Base-by-base conservation (phyloP, 2,329 filamentous ascomycete genomes). In the Cladophialophora yegresii region DNA sequence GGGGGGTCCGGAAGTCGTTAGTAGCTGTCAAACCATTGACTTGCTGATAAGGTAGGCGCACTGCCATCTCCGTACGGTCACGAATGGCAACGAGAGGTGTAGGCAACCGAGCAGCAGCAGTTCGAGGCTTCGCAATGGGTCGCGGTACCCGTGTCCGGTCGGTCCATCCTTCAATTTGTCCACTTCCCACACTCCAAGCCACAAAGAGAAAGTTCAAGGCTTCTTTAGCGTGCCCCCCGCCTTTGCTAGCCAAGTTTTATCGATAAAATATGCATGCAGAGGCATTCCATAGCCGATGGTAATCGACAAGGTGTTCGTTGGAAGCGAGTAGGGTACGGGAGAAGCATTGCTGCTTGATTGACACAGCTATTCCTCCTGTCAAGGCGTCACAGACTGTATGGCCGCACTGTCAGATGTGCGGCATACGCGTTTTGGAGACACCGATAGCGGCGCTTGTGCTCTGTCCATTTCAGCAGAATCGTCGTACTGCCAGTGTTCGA, bases 81-180 rank as follows among this genome's bases (percentile, higher is more conserved):
- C 55, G 50, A 59, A 61, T 56, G 57, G 47, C 28, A 50, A 32
- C 28, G 57, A 53, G 32, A 23, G 22, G n/a, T 36, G 63, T 33
- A 23, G 8, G 36, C 50, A 32, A 26, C 36, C 23, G 13, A 47
- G 53, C 30, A 53, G 40, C 36, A 47, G 47, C 54, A 55, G 51
- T 58, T 62, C 57, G 59, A 64, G 47, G 58, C 47, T 58, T 57
- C 64, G 58, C 57, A 45, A 56, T 61, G 57, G 57, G 32, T 40
- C 13, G n/a, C 40, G 43, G 43, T 36, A 36, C 40, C 36, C 49
- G 8, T 23, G 12, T 50, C 32, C 12, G 49, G 40, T 40, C 30
- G 13, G 30, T 30, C 40, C 23, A 64, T 13, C 32, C 55, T 28
- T 49, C 51, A 50, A 23, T 22, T 20, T 23, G 56, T 20, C 61